Evolutionary conservation across 2,329 filamentous ascomycete genomes (phyloP), one percentile per base, ranked within the genome.

Genomic region (Neofusicoccum umdonicola): DNA sequence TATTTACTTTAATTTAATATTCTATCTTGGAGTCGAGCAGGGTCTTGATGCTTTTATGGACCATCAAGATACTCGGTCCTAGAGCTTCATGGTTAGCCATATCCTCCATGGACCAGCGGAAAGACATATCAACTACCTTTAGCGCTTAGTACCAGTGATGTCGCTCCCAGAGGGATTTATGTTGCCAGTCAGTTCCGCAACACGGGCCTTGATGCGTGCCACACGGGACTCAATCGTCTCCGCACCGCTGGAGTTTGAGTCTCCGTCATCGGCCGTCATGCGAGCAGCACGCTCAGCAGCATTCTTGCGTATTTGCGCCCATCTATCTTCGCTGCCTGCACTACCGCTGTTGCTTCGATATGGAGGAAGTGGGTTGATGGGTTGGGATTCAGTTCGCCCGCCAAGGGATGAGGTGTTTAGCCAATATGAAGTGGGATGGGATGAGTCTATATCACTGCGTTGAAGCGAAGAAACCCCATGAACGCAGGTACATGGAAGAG

Each of bases 221-320:
- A 98, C 95, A 69, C 95, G 91, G 56, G 93, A 93, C 78, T 99
- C 95, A 72, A 98, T 98, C 41, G 93, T 95, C 83, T 97, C 94
- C 84, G 97, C 94, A 64, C 91, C 93, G 73, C 91, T 96, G n/a
- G 91, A 95, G 70, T 96, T 92, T n/a, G 91, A 95, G 70, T 96
- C 92, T n/a, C 86, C 87, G 71, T 95, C 92, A 67, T 94, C 92
- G n/a, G 44, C 27, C 8, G 56, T 87, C 48, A 86, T 82, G 67
- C 87, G 84, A 62, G 83, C 84, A 41, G 90, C 91, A 66, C 93
- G 86, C 67, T 95, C 90, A 3, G 93, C 93, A 11, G 95, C 95
- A 71, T 97, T 97, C 83, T 93, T 94, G 69, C 93, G 88, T 69
- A 98, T 97, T 78, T 96, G 92, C 0, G 94, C 94, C 95, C 95